A percentile compares a stretch with the other conserved stretches of the same genome.
phyloP scores from a whole-genome alignment of 1,139 yeast species.

The Pichia cactophila region DNA sequence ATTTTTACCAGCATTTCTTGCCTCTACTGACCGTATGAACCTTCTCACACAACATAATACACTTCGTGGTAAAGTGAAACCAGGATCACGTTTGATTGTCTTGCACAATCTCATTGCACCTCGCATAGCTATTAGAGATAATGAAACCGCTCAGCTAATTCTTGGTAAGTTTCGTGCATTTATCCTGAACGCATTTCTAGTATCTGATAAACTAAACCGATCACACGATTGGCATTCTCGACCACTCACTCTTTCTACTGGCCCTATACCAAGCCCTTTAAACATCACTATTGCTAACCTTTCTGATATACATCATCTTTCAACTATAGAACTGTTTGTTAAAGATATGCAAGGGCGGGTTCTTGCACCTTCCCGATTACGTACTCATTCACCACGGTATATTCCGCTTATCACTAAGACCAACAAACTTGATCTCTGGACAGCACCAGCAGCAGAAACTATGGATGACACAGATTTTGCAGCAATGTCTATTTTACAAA shows the following conservation, averaged over 20 bases:
- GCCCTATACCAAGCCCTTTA: neutral
- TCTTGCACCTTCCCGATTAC: neutral
- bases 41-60: conserved; percentile 20
- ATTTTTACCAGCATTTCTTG: conserved; percentile 37
- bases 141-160: neutral
- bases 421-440: neutral
- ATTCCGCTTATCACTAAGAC: neutral
- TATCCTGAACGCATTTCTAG: conserved; percentile 21
- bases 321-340: neutral
- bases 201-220: conserved; percentile 24
- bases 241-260: neutral
- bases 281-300: neutral
- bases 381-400: neutral
- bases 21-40: conserved; percentile 10
- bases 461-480: neutral
- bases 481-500: neutral
- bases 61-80: conserved; percentile 25
- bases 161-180: conserved; percentile 15
- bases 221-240: conserved; percentile 21
- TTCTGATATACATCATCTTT: neutral
- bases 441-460: neutral
- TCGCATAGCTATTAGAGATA: neutral
- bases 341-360: neutral
- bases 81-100: conserved; percentile 26
- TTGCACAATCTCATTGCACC: conserved; percentile 20